Percentiles rank a stretch among this genome's conserved stretches.
These are phyloP conservation scores for Vitellaria paradoxa DNA, from an alignment of 179 eudicot genomes.

Conservation along the genomic window DNA sequence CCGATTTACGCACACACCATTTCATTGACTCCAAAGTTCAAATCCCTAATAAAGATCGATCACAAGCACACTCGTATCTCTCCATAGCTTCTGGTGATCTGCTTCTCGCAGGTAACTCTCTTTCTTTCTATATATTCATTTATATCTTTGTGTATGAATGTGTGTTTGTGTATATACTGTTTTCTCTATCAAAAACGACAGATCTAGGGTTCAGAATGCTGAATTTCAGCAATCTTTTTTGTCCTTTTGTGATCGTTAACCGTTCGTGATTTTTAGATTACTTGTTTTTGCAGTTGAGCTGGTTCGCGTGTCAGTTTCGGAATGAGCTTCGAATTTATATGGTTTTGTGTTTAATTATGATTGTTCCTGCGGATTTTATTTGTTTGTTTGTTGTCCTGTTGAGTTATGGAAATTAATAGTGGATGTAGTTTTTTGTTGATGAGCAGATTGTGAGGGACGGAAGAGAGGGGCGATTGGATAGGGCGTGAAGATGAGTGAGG, in stretches of 20 bases:
- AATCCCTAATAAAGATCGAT: background rate
- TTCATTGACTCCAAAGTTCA: no score
- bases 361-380: background rate
- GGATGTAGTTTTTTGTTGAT: background rate
- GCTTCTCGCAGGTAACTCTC: no score
- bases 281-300: slow-evolving; percentile 12
- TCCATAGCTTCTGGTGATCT: background rate
- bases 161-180: background rate
- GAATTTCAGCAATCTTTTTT: background rate
- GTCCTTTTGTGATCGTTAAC: background rate
- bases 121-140: background rate
- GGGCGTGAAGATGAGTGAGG: slow-evolving; percentile 47
- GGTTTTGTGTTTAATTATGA: background rate
- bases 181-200: background rate
- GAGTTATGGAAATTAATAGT: background rate
- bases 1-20: no score
- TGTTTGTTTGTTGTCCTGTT: background rate
- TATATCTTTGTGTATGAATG: background rate
- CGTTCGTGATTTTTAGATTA: no score
- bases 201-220: slow-evolving; percentile 19
- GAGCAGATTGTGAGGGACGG: slow-evolving; percentile 15
- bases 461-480: background rate
- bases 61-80: background rate
- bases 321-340: background rate
- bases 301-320: background rate